A percentile compares a stretch with the other conserved stretches of the same genome.
phyloP scores from a whole-genome alignment of 2,329 filamentous ascomycete species.

The Xylariaceae sp. region DNA sequence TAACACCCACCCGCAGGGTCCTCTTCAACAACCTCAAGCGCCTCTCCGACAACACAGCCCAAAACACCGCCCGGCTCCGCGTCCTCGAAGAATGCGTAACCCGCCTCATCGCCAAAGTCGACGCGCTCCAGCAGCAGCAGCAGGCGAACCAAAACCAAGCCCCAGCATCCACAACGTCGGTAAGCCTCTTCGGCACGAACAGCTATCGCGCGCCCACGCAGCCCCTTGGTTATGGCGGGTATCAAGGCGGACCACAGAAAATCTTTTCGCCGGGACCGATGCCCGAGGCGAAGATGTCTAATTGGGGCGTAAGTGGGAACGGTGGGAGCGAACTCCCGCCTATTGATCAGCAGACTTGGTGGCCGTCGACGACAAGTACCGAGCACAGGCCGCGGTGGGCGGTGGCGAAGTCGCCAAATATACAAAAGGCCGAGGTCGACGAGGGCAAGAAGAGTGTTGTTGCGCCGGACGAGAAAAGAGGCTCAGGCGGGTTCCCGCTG shows the following conservation, averaged over 20 bases:
- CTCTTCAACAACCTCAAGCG: constrained; percentile 1
- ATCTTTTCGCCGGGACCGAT: too few relatives aligned
- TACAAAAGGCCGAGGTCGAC: too few relatives aligned
- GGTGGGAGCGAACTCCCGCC: not conserved
- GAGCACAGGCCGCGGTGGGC: not conserved
- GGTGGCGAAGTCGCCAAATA: too few relatives aligned
- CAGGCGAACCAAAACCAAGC: not conserved
- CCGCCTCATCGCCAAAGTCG: not conserved
- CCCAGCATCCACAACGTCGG: not conserved
- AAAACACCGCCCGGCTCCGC: not conserved
- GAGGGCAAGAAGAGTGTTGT: too few relatives aligned
- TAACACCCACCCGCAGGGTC: not conserved
- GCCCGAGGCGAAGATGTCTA: too few relatives aligned
- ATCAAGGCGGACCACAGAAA: too few relatives aligned
- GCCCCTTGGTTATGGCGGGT: not conserved
- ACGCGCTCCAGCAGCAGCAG: not conserved
- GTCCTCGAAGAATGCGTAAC: not conserved
- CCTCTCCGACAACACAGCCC: not conserved
- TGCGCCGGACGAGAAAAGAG: too few relatives aligned
- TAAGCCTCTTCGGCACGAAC: not conserved
- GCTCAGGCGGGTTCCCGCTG: too few relatives aligned
- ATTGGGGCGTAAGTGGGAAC: too few relatives aligned
- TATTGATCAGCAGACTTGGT: not conserved
- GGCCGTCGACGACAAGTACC: not conserved
- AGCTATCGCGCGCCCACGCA: not conserved